A percentile compares a stretch with the other conserved stretches of the same genome.
Conservation (phyloP, 495 filamentous ascomycete species). For the Hyaloscypha finlandica region DNA sequence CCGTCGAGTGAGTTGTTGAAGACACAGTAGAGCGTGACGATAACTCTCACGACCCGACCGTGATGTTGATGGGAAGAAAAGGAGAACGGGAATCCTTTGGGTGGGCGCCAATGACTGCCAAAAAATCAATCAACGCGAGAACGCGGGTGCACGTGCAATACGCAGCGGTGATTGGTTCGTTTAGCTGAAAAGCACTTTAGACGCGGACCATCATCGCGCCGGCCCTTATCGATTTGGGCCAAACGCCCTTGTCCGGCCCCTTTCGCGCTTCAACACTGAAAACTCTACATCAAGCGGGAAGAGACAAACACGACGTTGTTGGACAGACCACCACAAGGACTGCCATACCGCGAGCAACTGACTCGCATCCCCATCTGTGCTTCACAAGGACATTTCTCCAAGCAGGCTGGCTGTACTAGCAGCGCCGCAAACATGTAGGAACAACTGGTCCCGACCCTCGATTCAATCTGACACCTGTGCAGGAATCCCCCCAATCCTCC, state of each 20-base stretch:
- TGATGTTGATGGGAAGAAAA: background rate
- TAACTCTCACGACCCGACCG: background rate
- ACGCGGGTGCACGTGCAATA: slow-evolving; percentile 9
- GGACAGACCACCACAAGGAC: background rate
- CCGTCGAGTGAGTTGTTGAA: background rate
- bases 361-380: background rate
- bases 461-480: background rate
- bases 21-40: background rate
- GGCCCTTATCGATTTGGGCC: slow-evolving; percentile 13
- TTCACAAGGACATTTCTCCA: background rate
- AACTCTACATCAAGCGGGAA: background rate
- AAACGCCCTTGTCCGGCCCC: background rate
- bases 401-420: background rate
- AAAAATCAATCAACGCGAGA: slow-evolving; percentile 7
- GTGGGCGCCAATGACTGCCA: background rate
- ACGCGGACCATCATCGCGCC: slow-evolving; percentile 5
- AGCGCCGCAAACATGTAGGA: background rate
- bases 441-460: background rate
- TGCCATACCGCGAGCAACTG: background rate
- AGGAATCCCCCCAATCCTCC: slow-evolving; percentile 17
- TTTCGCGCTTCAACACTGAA: background rate
- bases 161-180: background rate
- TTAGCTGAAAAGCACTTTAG: slow-evolving; percentile 4
- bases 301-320: background rate
- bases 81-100: background rate